These are phyloP conservation scores for Aspergillus saccharolyticus DNA, from an alignment of 495 filamentous ascomycete species.

Conservation along the genomic window DNA sequence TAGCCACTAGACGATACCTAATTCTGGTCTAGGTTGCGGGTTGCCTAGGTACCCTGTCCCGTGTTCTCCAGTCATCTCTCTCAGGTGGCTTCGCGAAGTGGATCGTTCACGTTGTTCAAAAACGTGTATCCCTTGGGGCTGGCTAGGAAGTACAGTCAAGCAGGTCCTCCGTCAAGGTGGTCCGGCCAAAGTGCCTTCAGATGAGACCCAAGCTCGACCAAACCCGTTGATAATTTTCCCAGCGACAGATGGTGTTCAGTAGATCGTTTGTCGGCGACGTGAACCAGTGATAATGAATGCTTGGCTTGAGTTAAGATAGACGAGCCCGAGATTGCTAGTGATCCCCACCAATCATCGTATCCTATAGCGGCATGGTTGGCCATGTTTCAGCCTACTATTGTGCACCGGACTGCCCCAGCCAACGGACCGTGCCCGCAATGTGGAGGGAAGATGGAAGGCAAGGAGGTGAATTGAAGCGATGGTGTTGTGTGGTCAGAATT, in stretches of 20 bases:
- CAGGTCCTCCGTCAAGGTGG: neutral
- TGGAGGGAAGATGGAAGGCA: neutral
- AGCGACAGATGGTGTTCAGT: neutral
- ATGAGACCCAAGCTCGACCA: neutral
- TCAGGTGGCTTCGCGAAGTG: neutral
- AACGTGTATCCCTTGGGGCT: neutral
- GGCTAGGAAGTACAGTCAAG: neutral
- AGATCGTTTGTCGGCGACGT: neutral
- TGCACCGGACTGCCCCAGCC: conserved; percentile 4
- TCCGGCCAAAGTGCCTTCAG: neutral
- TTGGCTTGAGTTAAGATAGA: neutral
- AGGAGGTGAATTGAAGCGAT: neutral
- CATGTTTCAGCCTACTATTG: conserved; percentile 5
- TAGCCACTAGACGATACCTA: neutral
- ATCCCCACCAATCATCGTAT: neutral
- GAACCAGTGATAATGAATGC: neutral
- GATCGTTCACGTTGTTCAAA: neutral
- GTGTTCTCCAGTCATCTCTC: neutral
- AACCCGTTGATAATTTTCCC: neutral
- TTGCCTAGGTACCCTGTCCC: neutral
- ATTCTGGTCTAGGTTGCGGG: neutral
- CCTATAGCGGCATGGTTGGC: neutral
- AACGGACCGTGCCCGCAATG: conserved; percentile 6
- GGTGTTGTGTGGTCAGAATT: neutral
- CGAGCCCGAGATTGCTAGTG: neutral